These are phyloP conservation scores for Penicillium flavigenum DNA, from an alignment of 495 filamentous ascomycete genomes.

Conservation along the genomic window DNA sequence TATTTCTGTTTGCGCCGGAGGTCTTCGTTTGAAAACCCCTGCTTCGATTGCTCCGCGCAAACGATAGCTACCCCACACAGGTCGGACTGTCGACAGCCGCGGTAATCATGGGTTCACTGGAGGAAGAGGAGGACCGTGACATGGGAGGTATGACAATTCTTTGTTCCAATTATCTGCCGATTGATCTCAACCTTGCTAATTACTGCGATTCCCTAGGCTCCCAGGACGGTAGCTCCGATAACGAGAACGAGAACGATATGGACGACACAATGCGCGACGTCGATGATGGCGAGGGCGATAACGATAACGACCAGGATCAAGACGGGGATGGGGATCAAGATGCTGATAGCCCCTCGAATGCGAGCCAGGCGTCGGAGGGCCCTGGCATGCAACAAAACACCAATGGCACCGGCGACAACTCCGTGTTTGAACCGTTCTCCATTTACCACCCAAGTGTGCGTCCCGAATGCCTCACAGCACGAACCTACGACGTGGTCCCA, in stretches of 20 bases:
- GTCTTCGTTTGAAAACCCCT: not conserved
- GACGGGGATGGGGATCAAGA: slow-evolving; percentile 63
- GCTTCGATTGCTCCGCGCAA: not conserved
- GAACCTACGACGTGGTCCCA: slow-evolving; percentile 90
- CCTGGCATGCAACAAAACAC: slow-evolving; percentile 44
- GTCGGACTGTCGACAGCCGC: not conserved
- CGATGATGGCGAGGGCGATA: slow-evolving; percentile 60
- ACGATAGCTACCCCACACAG: slow-evolving; percentile 3
- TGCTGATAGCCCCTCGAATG: slow-evolving; percentile 50
- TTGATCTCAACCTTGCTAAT: slow-evolving; percentile 13
- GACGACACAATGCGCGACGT: slow-evolving; percentile 67
- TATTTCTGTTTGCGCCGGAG: not conserved
- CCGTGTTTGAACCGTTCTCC: slow-evolving; percentile 34
- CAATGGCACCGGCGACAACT: slow-evolving; percentile 34
- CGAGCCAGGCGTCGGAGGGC: slow-evolving; percentile 48
- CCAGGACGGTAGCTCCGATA: slow-evolving; percentile 66
- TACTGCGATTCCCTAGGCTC: slow-evolving; percentile 38
- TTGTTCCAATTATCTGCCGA: not conserved
- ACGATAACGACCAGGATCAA: slow-evolving; percentile 23
- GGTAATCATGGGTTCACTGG: slow-evolving; percentile 34
- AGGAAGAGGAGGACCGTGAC: slow-evolving; percentile 56
- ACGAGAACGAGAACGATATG: slow-evolving; percentile 68
- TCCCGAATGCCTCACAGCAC: slow-evolving; percentile 78
- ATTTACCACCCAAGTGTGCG: slow-evolving; percentile 64
- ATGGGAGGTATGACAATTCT: slow-evolving; percentile 43